These are phyloP conservation scores for Cordyceps pruinosa DNA, from an alignment of 2,329 filamentous ascomycete genomes.

Conservation along the genomic window DNA sequence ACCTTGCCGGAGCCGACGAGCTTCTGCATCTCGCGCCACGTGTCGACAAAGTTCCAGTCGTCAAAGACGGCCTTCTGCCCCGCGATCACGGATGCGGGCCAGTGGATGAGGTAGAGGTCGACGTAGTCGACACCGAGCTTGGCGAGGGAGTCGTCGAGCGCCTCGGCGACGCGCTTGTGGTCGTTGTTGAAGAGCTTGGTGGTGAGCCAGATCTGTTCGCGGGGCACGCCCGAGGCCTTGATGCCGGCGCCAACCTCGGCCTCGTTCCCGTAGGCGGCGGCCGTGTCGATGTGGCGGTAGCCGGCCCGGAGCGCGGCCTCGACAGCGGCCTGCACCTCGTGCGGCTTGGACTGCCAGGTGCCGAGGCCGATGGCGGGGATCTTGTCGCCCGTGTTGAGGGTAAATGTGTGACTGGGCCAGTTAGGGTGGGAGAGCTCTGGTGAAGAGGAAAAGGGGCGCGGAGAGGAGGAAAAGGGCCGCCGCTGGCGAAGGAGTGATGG, in stretches of 20 bases:
- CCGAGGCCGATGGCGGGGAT: constrained; percentile 72
- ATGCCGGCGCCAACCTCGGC: constrained; percentile 60
- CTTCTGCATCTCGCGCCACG: constrained; percentile 65
- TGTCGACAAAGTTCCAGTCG: constrained; percentile 79
- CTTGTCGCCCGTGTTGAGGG: constrained; percentile 68
- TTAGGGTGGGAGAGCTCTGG: not conserved
- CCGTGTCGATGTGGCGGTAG: constrained; percentile 72
- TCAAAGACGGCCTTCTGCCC: constrained; percentile 60
- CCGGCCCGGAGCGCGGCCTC: constrained; percentile 59
- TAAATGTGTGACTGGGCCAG: constrained; percentile 40
- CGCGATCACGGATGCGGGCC: constrained; percentile 59
- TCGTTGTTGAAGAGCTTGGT: constrained; percentile 79
- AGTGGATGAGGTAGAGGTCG: constrained; percentile 67
- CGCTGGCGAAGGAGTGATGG: not conserved
- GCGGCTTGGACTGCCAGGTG: constrained; percentile 68
- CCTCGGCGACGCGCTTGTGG: constrained; percentile 62
- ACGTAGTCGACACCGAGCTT: constrained; percentile 58
- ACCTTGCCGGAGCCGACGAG: constrained; percentile 61
- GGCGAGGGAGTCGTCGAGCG: constrained; percentile 52
- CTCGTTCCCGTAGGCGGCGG: constrained; percentile 73
- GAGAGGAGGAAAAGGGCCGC: not conserved
- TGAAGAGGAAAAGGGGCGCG: not conserved
- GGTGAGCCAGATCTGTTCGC: constrained; percentile 62
- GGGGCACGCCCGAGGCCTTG: constrained; percentile 55
- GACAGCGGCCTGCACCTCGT: constrained; percentile 65